A percentile compares a stretch with the other conserved stretches of the same genome.
These are phyloP conservation scores for Ganoderma leucocontextum DNA, from an alignment of 1,284 basidiomycete species.

Conservation along the genomic window DNA sequence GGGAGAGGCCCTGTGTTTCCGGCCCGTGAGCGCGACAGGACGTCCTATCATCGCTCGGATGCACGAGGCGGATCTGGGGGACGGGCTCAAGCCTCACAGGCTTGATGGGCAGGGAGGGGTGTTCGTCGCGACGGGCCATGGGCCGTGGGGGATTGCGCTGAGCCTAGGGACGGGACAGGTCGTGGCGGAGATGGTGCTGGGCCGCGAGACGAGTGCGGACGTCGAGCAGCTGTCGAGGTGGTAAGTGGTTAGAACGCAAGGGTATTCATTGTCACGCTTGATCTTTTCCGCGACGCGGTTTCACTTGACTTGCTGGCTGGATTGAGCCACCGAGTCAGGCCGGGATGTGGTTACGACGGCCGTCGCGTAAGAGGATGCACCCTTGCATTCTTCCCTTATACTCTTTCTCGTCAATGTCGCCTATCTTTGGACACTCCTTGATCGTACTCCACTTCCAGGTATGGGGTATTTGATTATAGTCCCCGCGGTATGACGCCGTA, in stretches of 20 bases:
- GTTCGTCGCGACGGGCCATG: slow-evolving; percentile 47
- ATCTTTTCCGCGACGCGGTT: neutral
- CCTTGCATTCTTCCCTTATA: neutral
- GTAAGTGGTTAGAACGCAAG: slow-evolving; percentile 30
- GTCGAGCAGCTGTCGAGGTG: slow-evolving; percentile 39
- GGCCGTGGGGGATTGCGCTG: slow-evolving; percentile 49
- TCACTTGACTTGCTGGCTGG: neutral
- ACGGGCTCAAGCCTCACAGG: slow-evolving; percentile 34
- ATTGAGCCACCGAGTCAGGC: neutral
- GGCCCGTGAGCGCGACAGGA: slow-evolving; percentile 44
- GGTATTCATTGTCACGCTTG: neutral
- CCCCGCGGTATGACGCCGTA: slow-evolving; percentile 15
- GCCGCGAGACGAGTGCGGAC: slow-evolving; percentile 43
- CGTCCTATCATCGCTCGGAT: slow-evolving; percentile 43
- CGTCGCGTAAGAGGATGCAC: neutral
- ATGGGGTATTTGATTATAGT: slow-evolving; percentile 27
- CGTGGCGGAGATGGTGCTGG: slow-evolving; percentile 44
- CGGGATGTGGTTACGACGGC: neutral
- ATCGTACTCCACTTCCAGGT: slow-evolving; percentile 23
- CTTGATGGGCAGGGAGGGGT: slow-evolving; percentile 35
- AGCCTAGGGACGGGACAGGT: slow-evolving; percentile 47
- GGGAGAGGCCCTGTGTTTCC: slow-evolving; percentile 43
- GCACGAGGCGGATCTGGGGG: slow-evolving; percentile 39
- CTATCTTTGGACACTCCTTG: slow-evolving; percentile 13
- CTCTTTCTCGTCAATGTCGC: neutral